Percentiles rank a stretch among this genome's conserved stretches.
phyloP scores from a whole-genome alignment of 2,329 filamentous ascomycete genomes.

The Fusarium floridanum region DNA sequence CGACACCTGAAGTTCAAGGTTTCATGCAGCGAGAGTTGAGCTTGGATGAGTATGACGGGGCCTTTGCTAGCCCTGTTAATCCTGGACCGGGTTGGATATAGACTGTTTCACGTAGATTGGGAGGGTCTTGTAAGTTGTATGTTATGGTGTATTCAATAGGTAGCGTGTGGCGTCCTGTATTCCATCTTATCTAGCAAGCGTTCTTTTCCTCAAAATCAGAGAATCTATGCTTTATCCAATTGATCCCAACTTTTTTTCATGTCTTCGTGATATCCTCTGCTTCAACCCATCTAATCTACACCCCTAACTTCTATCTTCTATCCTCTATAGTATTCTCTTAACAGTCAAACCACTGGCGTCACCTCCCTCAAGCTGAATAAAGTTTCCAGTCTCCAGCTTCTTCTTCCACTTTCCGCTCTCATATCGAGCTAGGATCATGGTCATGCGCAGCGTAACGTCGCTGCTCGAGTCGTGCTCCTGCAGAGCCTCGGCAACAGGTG shows the following conservation, averaged over 20 bases:
- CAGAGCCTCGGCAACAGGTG: slow-evolving; percentile 60
- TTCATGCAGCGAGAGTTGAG: slow-evolving; percentile 33
- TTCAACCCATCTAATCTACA: slow-evolving; percentile 22
- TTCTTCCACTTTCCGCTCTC: slow-evolving; percentile 84
- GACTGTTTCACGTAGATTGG: neutral
- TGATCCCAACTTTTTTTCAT: slow-evolving; percentile 31
- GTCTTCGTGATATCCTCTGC: slow-evolving; percentile 29
- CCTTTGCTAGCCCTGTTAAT: slow-evolving; percentile 35
- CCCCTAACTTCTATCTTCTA: slow-evolving; percentile 10
- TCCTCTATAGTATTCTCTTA: slow-evolving; percentile 60
- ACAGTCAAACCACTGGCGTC: slow-evolving; percentile 65
- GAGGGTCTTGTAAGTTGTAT: neutral
- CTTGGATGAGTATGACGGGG: slow-evolving; percentile 37
- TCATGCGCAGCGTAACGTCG: slow-evolving; percentile 75
- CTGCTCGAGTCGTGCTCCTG: slow-evolving; percentile 68
- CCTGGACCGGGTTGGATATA: slow-evolving; percentile 45
- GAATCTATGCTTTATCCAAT: slow-evolving; percentile 34
- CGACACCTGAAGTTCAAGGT: slow-evolving; percentile 22
- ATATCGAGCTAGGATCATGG: slow-evolving; percentile 78
- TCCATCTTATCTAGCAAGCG: slow-evolving; percentile 31
- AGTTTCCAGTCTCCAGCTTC: slow-evolving; percentile 71
- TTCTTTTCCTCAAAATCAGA: slow-evolving; percentile 18
- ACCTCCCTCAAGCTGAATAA: slow-evolving; percentile 63
- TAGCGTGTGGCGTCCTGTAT: slow-evolving; percentile 31
- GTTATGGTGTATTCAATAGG: slow-evolving; percentile 16